phyloP scores from a whole-genome alignment of 495 filamentous ascomycete genomes.

The Penicillium waksmanii region DNA sequence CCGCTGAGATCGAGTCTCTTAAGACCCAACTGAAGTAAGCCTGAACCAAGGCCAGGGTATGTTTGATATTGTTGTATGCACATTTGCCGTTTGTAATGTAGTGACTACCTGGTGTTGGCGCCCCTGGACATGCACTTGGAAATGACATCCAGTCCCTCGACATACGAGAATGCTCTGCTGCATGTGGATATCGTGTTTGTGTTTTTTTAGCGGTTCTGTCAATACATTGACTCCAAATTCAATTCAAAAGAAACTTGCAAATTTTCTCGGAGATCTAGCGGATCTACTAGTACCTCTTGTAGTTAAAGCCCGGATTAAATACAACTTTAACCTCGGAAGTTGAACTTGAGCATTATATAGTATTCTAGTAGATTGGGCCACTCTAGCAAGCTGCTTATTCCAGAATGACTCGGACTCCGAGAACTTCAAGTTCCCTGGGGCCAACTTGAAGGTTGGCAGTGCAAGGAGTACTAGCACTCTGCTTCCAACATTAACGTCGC shows the following conservation, averaged over 20 bases:
- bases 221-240: slow-evolving; percentile 25
- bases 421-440: too few relatives aligned
- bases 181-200: slow-evolving; percentile 25
- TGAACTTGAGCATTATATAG: too few relatives aligned
- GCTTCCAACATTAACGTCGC: too few relatives aligned
- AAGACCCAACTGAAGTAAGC: slow-evolving; percentile 46
- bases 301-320: too few relatives aligned
- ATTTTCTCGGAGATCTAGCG: too few relatives aligned
- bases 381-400: too few relatives aligned
- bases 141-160: slow-evolving; percentile 17
- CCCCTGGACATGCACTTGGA: slow-evolving; percentile 6
- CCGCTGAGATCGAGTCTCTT: slow-evolving; percentile 49
- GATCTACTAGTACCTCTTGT: too few relatives aligned
- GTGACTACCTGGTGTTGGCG: slow-evolving; percentile 12
- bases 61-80: slow-evolving; percentile 4
- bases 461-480: too few relatives aligned
- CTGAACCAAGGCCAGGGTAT: not conserved
- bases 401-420: too few relatives aligned
- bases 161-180: slow-evolving; percentile 20
- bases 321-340: too few relatives aligned
- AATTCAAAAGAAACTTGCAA: not conserved
- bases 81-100: slow-evolving; percentile 10
- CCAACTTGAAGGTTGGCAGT: too few relatives aligned
- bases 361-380: too few relatives aligned
- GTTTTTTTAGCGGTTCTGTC: slow-evolving; percentile 33